Evolutionary conservation across 345 rosid species (phyloP).

Genomic region (Lepidium sativum): DNA sequence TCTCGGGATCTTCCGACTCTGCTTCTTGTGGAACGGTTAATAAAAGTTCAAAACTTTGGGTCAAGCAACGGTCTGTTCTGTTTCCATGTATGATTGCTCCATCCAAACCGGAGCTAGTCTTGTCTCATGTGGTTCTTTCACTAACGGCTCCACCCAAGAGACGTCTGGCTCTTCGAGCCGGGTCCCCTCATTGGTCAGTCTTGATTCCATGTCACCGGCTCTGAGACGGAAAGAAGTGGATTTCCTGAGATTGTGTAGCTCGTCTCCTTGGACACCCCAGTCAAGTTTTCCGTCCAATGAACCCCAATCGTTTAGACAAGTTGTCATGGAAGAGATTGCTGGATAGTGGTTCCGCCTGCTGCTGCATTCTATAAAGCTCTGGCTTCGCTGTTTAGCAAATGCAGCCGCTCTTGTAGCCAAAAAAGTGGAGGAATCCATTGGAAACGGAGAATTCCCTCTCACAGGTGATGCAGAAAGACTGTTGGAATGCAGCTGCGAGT

Average conservation of each 20-base stretch:
- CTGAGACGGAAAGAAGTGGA: constrained; percentile 58
- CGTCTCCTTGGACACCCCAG: constrained; percentile 71
- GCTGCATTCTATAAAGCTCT: constrained; percentile 60
- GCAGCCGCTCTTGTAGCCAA: constrained; percentile 55
- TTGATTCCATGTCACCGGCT: constrained; percentile 29
- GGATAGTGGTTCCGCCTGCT: constrained; percentile 33
- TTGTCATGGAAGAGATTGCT: constrained; percentile 33
- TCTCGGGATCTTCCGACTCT: neutral
- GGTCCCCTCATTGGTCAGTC: neutral
- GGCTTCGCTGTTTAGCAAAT: constrained; percentile 61
- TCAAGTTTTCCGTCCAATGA: constrained; percentile 74
- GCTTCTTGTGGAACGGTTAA: constrained; percentile 11
- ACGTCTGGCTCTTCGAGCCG: constrained; percentile 54
- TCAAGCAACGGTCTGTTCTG: constrained; percentile 75
- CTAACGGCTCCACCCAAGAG: constrained; percentile 71
- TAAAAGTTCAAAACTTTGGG: constrained; percentile 16
- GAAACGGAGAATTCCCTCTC: constrained; percentile 37
- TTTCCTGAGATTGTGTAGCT: constrained; percentile 60
- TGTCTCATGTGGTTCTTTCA: constrained; percentile 39
- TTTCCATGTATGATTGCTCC: constrained; percentile 74
- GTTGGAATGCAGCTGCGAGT: constrained; percentile 23
- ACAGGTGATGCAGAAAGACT: constrained; percentile 43
- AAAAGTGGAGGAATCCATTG: constrained; percentile 42
- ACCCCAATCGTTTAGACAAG: constrained; percentile 53
- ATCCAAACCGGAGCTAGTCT: constrained; percentile 52